Base-by-base conservation (phyloP, 805 yeast genomes). In the Monosporozyma yasuniensis region DNA sequence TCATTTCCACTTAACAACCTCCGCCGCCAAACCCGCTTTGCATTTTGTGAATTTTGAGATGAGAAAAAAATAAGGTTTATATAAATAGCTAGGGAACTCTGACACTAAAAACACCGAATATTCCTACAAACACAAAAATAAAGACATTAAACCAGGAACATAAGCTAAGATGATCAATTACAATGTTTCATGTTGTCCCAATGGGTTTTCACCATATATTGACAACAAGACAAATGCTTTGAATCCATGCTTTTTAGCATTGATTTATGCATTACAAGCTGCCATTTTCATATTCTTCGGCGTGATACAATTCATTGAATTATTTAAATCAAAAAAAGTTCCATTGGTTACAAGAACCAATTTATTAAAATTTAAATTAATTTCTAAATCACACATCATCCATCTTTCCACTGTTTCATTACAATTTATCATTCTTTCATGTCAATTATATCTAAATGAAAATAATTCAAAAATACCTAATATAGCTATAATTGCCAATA, bases 141-240 rank as follows among this genome's bases (percentile, higher is more conserved):
- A 3, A 37, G 3, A 37, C 18, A 19, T 9, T 3, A 37, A 37
- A 19, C 11, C 10, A 14, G n/a, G n/a, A n/a, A n/a, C n/a, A 21
- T 8, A 7, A 21, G 3, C 32, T 25, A n/a, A 23, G 18, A 25
- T 42, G 32, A 19, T 39, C 11, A 11, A 2, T 4, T 21, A 4
- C 4, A 21, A 39, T 12, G 16, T 39, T 19, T 9, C 42, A 3
- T 9, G 39, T 44, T 45, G 47, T 28, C 41, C 41, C 3, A 14
- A 45, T 50, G 64, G 64, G 18, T 56, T 47, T 39, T 55, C 56
- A 27, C 72, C 72, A 3, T 58, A 73, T 27, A 61, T 66, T 10
- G 62, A 71, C 19, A 60, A 55, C 10, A 59, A 66, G 10, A 57
- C 61, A 4, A 60, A 73, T 58, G 64, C 65, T 10, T 51, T 73